Percentiles rank a stretch among this genome's conserved stretches.
Conservation (phyloP, 257 asterid genomes). For the Nicotiana attenuata region DNA sequence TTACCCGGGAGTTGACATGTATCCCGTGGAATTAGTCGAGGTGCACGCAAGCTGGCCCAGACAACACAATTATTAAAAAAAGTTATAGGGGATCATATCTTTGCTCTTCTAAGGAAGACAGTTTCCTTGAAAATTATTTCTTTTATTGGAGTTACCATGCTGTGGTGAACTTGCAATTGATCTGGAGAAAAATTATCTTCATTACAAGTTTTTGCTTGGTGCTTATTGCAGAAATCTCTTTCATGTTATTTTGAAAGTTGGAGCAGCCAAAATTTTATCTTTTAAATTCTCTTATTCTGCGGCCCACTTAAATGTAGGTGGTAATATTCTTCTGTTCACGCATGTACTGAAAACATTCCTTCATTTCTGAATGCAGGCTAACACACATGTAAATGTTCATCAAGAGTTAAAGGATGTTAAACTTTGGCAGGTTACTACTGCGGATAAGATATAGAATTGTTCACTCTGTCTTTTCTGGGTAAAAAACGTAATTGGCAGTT, state of each 20-base stretch:
- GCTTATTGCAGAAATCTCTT: neutral
- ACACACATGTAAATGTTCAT: slow-evolving; percentile 83
- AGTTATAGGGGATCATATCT: neutral
- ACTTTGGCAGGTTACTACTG: slow-evolving; percentile 85
- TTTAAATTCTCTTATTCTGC: neutral
- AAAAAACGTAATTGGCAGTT: slow-evolving; percentile 9
- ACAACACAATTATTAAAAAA: too few relatives aligned
- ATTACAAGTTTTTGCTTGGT: neutral
- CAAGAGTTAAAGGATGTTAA: slow-evolving; percentile 91
- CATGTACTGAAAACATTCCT: neutral
- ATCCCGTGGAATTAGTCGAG: too few relatives aligned
- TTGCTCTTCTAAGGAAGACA: neutral
- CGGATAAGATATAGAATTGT: neutral
- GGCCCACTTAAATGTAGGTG: neutral
- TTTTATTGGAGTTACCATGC: neutral
- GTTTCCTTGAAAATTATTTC: neutral
- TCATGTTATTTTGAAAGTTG: slow-evolving; percentile 3
- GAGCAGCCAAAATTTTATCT: neutral
- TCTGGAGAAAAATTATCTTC: neutral
- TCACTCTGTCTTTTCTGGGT: neutral
- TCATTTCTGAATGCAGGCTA: slow-evolving; percentile 59
- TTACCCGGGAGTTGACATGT: too few relatives aligned
- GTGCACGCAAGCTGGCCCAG: too few relatives aligned
- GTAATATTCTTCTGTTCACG: neutral
- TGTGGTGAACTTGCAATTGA: neutral